These are phyloP conservation scores for Aspergillus glaucus DNA, from an alignment of 2,329 filamentous ascomycete species.

Conservation along the genomic window DNA sequence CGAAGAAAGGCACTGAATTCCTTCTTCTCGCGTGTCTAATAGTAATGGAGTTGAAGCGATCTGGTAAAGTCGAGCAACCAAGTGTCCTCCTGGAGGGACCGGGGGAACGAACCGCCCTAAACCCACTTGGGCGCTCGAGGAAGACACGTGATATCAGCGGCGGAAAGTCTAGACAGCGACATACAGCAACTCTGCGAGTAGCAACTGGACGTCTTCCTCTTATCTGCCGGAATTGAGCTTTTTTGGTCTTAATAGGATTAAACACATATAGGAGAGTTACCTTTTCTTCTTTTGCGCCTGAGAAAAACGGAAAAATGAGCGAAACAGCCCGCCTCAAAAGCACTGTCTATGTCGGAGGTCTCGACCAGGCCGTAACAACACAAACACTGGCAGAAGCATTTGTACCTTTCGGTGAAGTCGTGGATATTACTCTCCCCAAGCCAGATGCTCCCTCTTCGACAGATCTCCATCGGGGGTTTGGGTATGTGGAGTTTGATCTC, in stretches of 20 bases:
- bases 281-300: not conserved
- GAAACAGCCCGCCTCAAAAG: slow-evolving; percentile 78
- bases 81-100: slow-evolving; percentile 35
- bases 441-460: slow-evolving; percentile 72
- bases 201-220: no score
- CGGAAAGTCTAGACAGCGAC: slow-evolving; percentile 9
- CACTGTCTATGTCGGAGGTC: slow-evolving; percentile 86
- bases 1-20: slow-evolving; percentile 14
- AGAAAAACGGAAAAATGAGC: slow-evolving; percentile 52
- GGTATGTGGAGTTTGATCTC: slow-evolving; percentile 91
- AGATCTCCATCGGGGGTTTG: slow-evolving; percentile 83
- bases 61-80: slow-evolving; percentile 24
- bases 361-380: slow-evolving; percentile 70
- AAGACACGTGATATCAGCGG: slow-evolving; percentile 29
- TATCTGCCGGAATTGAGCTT: not conserved
- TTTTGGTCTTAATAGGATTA: not conserved
- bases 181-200: no score
- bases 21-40: slow-evolving; percentile 26
- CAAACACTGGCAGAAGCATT: slow-evolving; percentile 82
- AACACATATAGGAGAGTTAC: no score
- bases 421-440: slow-evolving; percentile 84
- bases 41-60: slow-evolving; percentile 18
- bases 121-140: slow-evolving; percentile 17
- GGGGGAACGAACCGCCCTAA: slow-evolving; percentile 23
- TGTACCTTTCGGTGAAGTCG: slow-evolving; percentile 92